Conservation (phyloP, 208 protist genomes). For the Zelonia costaricensis region DNA sequence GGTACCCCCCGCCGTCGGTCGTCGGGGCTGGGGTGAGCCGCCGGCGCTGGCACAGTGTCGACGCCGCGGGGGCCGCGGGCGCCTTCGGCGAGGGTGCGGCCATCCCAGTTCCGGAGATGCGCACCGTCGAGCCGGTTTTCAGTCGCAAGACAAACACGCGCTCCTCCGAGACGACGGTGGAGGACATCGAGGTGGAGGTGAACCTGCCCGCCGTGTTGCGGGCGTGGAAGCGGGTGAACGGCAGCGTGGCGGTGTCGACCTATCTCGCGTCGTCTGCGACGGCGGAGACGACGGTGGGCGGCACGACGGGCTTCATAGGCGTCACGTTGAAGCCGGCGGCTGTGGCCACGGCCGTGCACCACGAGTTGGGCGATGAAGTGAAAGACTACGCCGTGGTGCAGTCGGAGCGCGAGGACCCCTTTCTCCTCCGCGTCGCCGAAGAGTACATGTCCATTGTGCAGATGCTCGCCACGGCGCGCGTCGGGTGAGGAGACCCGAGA, state of each 20-base stretch:
- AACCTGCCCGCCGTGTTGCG: conserved; percentile 42
- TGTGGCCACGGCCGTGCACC: neutral
- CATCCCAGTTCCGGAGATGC: conserved; percentile 7
- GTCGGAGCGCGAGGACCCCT: conserved; percentile 40
- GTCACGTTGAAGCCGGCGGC: neutral
- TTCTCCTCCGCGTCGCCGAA: conserved; percentile 44
- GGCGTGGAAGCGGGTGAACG: conserved; percentile 36
- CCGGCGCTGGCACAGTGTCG: neutral
- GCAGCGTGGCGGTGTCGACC: conserved; percentile 18
- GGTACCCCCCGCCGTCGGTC: conserved; percentile 11
- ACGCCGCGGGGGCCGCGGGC: neutral
- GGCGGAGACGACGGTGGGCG: conserved; percentile 12
- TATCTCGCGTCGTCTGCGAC: conserved; percentile 14
- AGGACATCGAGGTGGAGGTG: conserved; percentile 66
- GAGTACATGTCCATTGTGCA: conserved; percentile 59
- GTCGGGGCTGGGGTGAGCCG: neutral
- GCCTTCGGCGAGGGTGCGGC: conserved; percentile 2
- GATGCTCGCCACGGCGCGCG: conserved; percentile 30
- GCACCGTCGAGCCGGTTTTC: no score
- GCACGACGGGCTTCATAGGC: neutral
- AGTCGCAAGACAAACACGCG: neutral
- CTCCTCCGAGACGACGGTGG: neutral
- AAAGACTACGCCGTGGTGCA: neutral
- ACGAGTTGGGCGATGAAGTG: neutral
- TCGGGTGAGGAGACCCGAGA: neutral